Evolutionary conservation across 1,139 yeast species (phyloP).

Genomic region (Candida dubliniensis): DNA sequence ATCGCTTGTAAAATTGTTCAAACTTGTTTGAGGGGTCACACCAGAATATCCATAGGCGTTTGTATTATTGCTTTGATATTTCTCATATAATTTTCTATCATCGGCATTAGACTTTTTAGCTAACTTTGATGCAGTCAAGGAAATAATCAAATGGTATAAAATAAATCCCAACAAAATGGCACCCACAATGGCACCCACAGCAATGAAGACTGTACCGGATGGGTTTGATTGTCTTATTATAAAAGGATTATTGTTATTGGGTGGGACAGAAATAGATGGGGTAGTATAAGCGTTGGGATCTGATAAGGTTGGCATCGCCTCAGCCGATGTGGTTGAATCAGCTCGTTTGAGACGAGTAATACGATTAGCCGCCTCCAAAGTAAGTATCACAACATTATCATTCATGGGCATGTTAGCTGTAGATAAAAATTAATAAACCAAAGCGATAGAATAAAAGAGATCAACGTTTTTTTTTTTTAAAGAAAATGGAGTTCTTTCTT

Average conservation of each 20-base stretch:
- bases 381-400: constrained; percentile 6
- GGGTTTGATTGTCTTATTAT: constrained; percentile 53
- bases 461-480: background rate
- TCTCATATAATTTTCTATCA: constrained; percentile 39
- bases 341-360: constrained; percentile 11
- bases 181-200: constrained; percentile 70
- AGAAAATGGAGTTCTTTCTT: background rate
- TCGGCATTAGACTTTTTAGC: constrained; percentile 36
- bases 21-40: constrained; percentile 21
- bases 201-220: constrained; percentile 77
- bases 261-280: constrained; percentile 67
- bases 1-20: constrained; percentile 21
- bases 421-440: too few relatives aligned
- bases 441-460: too few relatives aligned
- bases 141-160: constrained; percentile 37
- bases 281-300: constrained; percentile 35
- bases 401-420: constrained; percentile 1
- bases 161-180: constrained; percentile 49
- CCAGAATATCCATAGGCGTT: constrained; percentile 33
- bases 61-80: constrained; percentile 36
- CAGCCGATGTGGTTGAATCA: constrained; percentile 8
- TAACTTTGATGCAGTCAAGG: constrained; percentile 37
- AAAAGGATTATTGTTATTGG: constrained; percentile 60
- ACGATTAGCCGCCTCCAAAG: constrained; percentile 8
- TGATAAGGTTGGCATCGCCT: constrained; percentile 18